Evolutionary conservation across 2,329 filamentous ascomycete species (phyloP).

Genomic region (Apiospora malaysiana): DNA sequence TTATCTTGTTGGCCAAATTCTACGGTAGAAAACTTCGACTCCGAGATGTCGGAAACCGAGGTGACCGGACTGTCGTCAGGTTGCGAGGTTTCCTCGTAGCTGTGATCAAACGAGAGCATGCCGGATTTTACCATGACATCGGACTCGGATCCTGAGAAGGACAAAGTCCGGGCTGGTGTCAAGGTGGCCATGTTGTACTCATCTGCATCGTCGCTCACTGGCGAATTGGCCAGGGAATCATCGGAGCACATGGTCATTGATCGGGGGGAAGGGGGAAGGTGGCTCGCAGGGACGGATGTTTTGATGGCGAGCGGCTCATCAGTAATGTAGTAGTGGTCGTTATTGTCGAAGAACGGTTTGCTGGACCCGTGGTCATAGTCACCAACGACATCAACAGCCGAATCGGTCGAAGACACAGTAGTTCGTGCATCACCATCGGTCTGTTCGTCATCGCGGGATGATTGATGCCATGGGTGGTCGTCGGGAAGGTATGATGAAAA

Average conservation of each 20-base stretch:
- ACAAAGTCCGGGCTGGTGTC: constrained; percentile 55
- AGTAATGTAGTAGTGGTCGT: constrained; percentile 49
- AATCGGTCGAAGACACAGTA: constrained; percentile 44
- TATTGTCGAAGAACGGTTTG: constrained; percentile 49
- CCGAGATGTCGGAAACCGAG: constrained; percentile 53
- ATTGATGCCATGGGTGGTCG: constrained; percentile 50
- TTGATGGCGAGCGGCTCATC: constrained; percentile 50
- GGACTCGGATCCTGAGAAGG: constrained; percentile 58
- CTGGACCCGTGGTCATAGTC: constrained; percentile 46
- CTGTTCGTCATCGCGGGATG: constrained; percentile 28
- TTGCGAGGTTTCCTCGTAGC: constrained; percentile 48
- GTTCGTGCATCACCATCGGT: constrained; percentile 28
- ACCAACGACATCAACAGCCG: constrained; percentile 44
- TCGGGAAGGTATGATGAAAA: constrained; percentile 64
- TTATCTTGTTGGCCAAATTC: background rate
- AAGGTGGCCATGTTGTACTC: constrained; percentile 40
- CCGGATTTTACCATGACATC: constrained; percentile 43
- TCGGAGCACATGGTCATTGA: constrained; percentile 57
- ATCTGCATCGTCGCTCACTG: constrained; percentile 40
- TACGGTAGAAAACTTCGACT: constrained; percentile 43
- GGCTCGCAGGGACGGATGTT: constrained; percentile 36
- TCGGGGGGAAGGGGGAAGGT: constrained; percentile 52
- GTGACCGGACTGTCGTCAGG: constrained; percentile 51
- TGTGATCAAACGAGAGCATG: constrained; percentile 47
- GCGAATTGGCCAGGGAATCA: constrained; percentile 47